Conservation (phyloP, 2,329 filamentous ascomycete species). For the Berkeleyomyces rouxiae region DNA sequence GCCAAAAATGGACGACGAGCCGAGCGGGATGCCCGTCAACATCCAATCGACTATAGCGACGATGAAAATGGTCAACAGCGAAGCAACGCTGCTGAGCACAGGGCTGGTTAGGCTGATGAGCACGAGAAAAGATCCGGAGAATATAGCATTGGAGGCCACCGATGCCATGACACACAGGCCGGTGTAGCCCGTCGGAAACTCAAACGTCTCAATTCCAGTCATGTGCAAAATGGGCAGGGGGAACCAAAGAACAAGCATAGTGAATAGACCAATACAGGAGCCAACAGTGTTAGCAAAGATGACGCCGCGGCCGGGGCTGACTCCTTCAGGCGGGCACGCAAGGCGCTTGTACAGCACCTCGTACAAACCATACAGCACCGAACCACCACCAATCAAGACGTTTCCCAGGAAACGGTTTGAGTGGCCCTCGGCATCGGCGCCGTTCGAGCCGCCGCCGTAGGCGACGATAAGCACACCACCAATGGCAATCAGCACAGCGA, state of each 20-base stretch:
- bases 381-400: constrained; percentile 77
- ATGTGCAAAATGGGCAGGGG: constrained; percentile 73
- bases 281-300: constrained; percentile 92
- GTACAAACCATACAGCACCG: constrained; percentile 87
- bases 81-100: constrained; percentile 81
- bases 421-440: constrained; percentile 22
- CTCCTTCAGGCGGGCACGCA: constrained; percentile 84
- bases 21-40: constrained; percentile 60
- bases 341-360: constrained; percentile 91
- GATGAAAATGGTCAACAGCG: constrained; percentile 89
- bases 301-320: constrained; percentile 71
- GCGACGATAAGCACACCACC: constrained; percentile 84
- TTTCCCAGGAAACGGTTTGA: constrained; percentile 68
- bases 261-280: constrained; percentile 73
- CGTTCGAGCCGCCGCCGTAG: constrained; percentile 52
- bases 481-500: constrained; percentile 77
- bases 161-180: constrained; percentile 67
- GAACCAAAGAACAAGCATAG: constrained; percentile 75
- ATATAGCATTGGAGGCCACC: constrained; percentile 74
- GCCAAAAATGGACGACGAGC: constrained; percentile 59
- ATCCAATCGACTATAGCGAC: constrained; percentile 86
- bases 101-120: constrained; percentile 86
- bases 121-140: constrained; percentile 83
- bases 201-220: constrained; percentile 65
- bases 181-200: constrained; percentile 59